A percentile compares a stretch with the other conserved stretches of the same genome.
phyloP scores from a whole-genome alignment of 257 asterid genomes.

The Primulina tabacum region DNA sequence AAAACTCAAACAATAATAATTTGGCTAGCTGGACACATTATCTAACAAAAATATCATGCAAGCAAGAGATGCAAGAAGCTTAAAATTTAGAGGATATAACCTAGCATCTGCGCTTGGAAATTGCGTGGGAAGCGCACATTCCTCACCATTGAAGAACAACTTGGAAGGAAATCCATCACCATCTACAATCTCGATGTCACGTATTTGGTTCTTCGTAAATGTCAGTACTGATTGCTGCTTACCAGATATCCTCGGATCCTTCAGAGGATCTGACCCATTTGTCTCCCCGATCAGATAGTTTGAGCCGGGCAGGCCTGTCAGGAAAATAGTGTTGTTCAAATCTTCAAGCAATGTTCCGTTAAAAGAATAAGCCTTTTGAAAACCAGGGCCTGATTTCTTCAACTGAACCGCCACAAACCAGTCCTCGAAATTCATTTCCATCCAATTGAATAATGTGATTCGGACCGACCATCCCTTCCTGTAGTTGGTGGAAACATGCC shows the following conservation, averaged over 20 bases:
- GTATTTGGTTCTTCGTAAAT: conserved; percentile 45
- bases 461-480: conserved; percentile 60
- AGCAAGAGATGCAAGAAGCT: neutral
- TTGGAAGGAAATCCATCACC: conserved; percentile 61
- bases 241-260: conserved; percentile 53
- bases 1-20: too few species aligned
- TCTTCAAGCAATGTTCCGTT: conserved; percentile 47
- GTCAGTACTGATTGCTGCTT: conserved; percentile 67
- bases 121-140: conserved; percentile 52
- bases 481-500: conserved; percentile 56
- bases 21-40: too few species aligned
- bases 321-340: conserved; percentile 40
- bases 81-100: neutral
- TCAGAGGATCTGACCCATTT: conserved; percentile 50
- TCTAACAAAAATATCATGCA: too few species aligned
- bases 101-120: conserved; percentile 32
- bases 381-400: too few species aligned
- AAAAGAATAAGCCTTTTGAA: conserved; percentile 55
- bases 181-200: conserved; percentile 17
- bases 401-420: too few species aligned
- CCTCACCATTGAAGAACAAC: conserved; percentile 64
- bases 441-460: conserved; percentile 71
- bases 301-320: conserved; percentile 59
- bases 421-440: conserved; percentile 21
- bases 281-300: conserved; percentile 47